phyloP scores from a whole-genome alignment of 768 basidiomycete genomes.

The Tulasnella sp. region DNA sequence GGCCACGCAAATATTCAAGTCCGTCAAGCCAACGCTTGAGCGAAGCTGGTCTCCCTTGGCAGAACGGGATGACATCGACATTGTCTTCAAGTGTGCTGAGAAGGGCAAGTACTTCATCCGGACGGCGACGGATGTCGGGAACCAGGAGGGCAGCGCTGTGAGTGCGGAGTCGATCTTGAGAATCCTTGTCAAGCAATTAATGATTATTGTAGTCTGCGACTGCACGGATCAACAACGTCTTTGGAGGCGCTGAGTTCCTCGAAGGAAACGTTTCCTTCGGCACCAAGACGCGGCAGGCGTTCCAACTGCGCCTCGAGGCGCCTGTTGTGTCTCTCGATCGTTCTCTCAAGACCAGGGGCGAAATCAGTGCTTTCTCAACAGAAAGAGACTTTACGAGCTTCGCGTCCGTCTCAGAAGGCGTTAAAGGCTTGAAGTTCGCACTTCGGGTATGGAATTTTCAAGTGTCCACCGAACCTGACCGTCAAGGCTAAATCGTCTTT shows the following conservation, averaged over 20 bases:
- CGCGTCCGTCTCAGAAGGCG: constrained; percentile 56
- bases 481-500: not conserved
- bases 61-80: constrained; percentile 52
- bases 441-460: constrained; percentile 53
- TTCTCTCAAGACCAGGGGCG: constrained; percentile 53
- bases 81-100: constrained; percentile 63
- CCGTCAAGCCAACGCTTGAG: constrained; percentile 54
- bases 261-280: constrained; percentile 75
- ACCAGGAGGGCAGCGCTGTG: constrained; percentile 88
- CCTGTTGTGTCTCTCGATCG: constrained; percentile 37
- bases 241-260: constrained; percentile 84
- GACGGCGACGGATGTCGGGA: constrained; percentile 83
- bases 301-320: constrained; percentile 52
- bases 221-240: constrained; percentile 71
- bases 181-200: not conserved
- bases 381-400: constrained; percentile 73
- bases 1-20: constrained; percentile 65
- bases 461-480: not conserved
- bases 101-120: constrained; percentile 64
- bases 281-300: constrained; percentile 76
- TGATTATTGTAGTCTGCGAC: constrained; percentile 48
- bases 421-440: constrained; percentile 52
- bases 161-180: constrained; percentile 25
- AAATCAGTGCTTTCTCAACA: constrained; percentile 56
- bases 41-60: constrained; percentile 43